phyloP scores from a whole-genome alignment of 108 stramenopile species.

The Cylindrotheca closterium region DNA sequence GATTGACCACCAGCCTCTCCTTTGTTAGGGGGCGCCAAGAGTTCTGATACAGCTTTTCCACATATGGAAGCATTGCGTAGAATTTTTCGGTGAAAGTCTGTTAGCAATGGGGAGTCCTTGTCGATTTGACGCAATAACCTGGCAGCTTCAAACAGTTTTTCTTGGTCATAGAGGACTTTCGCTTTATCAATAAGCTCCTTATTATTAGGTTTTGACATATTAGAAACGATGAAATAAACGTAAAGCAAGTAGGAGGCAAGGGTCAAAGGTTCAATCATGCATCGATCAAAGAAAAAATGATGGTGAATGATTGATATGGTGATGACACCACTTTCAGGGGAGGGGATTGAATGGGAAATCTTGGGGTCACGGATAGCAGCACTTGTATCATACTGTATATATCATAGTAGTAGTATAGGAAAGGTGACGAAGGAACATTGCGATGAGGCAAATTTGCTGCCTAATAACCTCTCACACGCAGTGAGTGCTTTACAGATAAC shows the following conservation, averaged over 20 bases:
- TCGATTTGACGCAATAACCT: conserved; percentile 30
- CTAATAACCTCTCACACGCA: too few species aligned
- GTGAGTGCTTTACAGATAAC: too few species aligned
- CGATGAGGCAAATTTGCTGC: too few species aligned
- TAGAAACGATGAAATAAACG: neutral
- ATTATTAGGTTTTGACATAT: conserved; percentile 6
- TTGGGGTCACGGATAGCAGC: neutral
- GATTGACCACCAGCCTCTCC: neutral
- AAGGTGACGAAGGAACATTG: too few species aligned
- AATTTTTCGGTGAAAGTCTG: conserved; percentile 28
- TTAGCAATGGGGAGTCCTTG: conserved; percentile 5
- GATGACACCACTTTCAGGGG: too few species aligned
- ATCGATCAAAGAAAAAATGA: too few species aligned
- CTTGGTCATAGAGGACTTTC: conserved; percentile 17
- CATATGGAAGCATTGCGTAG: conserved; percentile 34
- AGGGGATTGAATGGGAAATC: too few species aligned
- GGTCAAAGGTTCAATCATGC: too few species aligned
- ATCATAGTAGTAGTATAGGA: too few species aligned
- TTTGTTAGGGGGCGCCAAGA: conserved; percentile 23
- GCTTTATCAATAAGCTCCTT: conserved; percentile 23
- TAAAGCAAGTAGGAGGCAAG: neutral
- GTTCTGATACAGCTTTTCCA: conserved; percentile 30
- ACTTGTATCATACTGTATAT: too few species aligned
- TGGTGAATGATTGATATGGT: too few species aligned
- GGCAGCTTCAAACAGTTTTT: conserved; percentile 43